A percentile compares a stretch with the other conserved stretches of the same genome.
These are phyloP conservation scores for Themeda triandra DNA, from an alignment of 176 grass and related monocot species.

Conservation along the genomic window DNA sequence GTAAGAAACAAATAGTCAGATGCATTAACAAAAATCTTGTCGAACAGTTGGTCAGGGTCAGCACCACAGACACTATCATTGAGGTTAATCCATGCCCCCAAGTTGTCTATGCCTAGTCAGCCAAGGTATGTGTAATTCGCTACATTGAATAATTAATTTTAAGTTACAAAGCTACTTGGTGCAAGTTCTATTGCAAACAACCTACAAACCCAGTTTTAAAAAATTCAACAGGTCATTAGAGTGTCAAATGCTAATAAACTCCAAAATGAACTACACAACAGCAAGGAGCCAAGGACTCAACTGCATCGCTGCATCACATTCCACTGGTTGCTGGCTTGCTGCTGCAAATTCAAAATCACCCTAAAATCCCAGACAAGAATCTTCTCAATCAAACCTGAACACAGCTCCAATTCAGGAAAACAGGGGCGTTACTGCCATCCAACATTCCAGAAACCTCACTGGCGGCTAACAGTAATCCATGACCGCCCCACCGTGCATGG, in stretches of 20 bases:
- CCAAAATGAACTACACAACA: not conserved
- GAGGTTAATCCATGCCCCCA: not conserved
- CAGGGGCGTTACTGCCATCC: too few species aligned
- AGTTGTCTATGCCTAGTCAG: not conserved
- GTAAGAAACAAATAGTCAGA: not conserved
- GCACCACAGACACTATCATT: not conserved
- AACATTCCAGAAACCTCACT: too few species aligned
- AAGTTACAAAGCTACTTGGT: not conserved
- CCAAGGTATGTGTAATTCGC: not conserved
- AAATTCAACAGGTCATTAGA: not conserved
- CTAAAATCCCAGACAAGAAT: too few species aligned
- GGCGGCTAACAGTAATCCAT: too few species aligned
- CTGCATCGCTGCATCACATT: too few species aligned
- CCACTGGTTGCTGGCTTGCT: too few species aligned
- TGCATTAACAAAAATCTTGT: not conserved
- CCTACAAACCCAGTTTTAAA: not conserved
- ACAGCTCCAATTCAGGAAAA: too few species aligned
- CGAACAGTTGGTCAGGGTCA: not conserved
- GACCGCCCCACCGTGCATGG: too few species aligned
- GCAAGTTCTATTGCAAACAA: not conserved
- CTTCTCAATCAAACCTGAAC: too few species aligned
- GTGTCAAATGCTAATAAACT: not conserved
- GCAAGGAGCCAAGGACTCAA: too few species aligned
- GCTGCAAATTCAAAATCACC: too few species aligned
- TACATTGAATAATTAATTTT: too few species aligned